Evolutionary conservation across 768 basidiomycete species (phyloP), one percentile per base, ranked within the genome.

Genomic region (Hygrocybe punicea): DNA sequence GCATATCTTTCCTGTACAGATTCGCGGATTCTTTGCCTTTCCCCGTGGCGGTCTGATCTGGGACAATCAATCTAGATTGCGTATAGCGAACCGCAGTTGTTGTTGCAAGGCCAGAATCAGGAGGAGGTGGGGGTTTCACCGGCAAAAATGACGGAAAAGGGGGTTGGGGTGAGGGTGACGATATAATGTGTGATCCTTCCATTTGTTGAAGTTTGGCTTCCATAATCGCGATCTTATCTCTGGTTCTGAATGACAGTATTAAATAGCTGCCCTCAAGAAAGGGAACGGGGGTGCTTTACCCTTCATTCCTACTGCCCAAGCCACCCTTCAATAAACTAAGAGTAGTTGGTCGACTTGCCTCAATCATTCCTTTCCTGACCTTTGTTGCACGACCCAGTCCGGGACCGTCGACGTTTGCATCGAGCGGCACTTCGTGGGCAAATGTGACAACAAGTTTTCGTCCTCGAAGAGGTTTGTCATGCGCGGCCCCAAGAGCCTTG

Each of bases 201-300:
- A 97, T 84, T 60, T 91, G 84, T 16, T 85, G 82, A 21, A 99
- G 77, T 71, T 99, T 99, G 2, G 96, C 96, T 72, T 99, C 97
- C 81, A 98, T 89, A 65, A 87, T 83, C 7, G 94, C 93, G 63
- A 99, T 99, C 73, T 98, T 97, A 63, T 85, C 86, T 44, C 81
- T 75, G 2, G 91, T 94, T 50, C 91, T 95, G 65, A 47, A 11
- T 42, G 36, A 9, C 40, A 19, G 40, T 42, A 4, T 19, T 16
- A 42, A 56, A 62, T 11, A 64, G 55, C 50, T 36, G 55, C 23
- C 16, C 29, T 17, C 8, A 62, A 58, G 11, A 23, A 33, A 9
- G 34, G n/a, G 37, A 24, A 39, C 8, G 19, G 6, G 53, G 19
- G 6, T 23, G 24, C 69, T 77, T 52, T 35, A 83, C 84, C 77